A percentile compares a stretch with the other conserved stretches of the same genome.
These are phyloP conservation scores for Phytophthora citricola DNA, from an alignment of 352 stramenopile species.

Conservation along the genomic window DNA sequence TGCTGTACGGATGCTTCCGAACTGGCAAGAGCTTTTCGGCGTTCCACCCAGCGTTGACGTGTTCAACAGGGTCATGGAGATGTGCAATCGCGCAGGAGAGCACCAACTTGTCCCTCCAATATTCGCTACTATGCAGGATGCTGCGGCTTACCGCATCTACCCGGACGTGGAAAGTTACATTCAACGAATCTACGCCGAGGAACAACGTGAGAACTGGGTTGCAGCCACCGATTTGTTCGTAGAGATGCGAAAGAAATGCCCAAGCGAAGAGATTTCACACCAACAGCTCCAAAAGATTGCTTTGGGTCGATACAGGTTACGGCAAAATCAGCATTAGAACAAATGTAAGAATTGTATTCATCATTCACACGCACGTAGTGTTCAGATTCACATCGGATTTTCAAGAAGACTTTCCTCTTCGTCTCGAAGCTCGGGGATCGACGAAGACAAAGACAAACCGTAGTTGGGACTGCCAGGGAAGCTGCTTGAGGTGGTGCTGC, in stretches of 20 bases:
- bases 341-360: conserved; percentile 1
- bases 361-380: not conserved
- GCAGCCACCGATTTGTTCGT: conserved; percentile 73
- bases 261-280: conserved; percentile 56
- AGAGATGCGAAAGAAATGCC: conserved; percentile 71
- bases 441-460: conserved; percentile 38
- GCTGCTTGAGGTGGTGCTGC: conserved; percentile 42
- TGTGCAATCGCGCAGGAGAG: conserved; percentile 67
- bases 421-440: conserved; percentile 44
- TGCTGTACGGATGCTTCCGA: conserved; percentile 55
- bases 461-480: conserved; percentile 39
- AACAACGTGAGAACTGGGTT: conserved; percentile 75
- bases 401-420: conserved; percentile 67
- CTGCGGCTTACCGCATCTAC: conserved; percentile 49
- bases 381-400: conserved; percentile 34
- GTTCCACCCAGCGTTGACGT: conserved; percentile 50
- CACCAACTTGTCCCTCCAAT: conserved; percentile 63
- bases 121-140: conserved; percentile 72
- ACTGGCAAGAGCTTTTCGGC: conserved; percentile 51
- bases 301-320: conserved; percentile 67
- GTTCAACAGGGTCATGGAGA: conserved; percentile 67
- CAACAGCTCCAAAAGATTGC: conserved; percentile 65
- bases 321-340: conserved; percentile 31
- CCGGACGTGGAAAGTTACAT: conserved; percentile 71
- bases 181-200: conserved; percentile 74